Base-by-base conservation (phyloP, 805 yeast genomes). In the Hanseniaspora guilliermondii region DNA sequence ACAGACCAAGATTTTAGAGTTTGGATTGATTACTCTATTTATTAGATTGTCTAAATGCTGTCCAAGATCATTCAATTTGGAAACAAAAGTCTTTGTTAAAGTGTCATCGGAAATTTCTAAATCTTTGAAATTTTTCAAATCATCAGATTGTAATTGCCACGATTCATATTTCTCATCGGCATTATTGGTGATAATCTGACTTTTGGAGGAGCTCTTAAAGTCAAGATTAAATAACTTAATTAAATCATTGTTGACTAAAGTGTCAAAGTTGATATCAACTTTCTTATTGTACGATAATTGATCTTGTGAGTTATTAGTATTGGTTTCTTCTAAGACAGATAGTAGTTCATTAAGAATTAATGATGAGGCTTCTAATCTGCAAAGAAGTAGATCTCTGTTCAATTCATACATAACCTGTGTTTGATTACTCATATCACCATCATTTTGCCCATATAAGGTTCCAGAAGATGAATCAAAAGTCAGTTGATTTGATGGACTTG, bases 1-100 rank as follows among this genome's bases (percentile, higher is more conserved):
- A 2, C 98, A 94, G 38, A 93, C 89, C 58, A 93, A 81, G 1
- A 93, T 97, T 62, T 91, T 91, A 2, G 97, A 89, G 0, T 91
- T 77, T 0, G 93, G 87, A 62, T 94, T 96, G 59, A 84, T 93
- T 16, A 93, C 82, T 60, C 99, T 76, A 49, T 83, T 93, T 58
- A 81, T 80, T 58, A 94, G 71, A 17, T 88, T 78, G 7, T 70
- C 61, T 49, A 91, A 70, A 64, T 89, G 96, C 59, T 78, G 79
- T 11, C 78, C 68, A 19, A 83, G 82, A 57, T 78, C 82, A 12
- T 71, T 61, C 21, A 91, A 73, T 62, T 85, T 53, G 3, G 39
- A 38, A 7, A 33, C 11, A 32, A 53, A 53, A 2, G 47, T 46
- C 19, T 35, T 30, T 19, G 49, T 52, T 14, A 52, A 16, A 4